Evolutionary conservation across 1,284 basidiomycete species (phyloP), one percentile per base, ranked within the genome.

Genomic region (Sanghuangporus weigelae): DNA sequence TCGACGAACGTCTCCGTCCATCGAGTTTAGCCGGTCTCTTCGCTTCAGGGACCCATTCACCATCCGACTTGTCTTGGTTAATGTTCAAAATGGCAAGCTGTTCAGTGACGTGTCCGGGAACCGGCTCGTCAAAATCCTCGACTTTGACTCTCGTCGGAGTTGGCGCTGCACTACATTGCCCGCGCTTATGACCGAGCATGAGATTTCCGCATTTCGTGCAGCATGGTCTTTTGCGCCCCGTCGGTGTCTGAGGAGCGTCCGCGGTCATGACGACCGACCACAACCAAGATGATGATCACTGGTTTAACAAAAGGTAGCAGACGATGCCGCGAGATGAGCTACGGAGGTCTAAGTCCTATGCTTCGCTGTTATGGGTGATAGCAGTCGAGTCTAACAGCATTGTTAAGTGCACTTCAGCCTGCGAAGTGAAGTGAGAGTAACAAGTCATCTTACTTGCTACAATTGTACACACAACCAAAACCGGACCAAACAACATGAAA

Each of bases 101-200:
- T 8, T 19, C 39, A 19, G 51, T 49, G 36, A 64, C 49, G 42
- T 56, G 26, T n/a, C 21, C 36, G 50, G 35, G n/a, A 14, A 2
- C 16, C n/a, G 23, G 53, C 3, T 53, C 49, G 40, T 56, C 55
- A 16, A 11, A 14, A 8, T 39, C 51, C 21, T 38, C 38, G 5
- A 21, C 46, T 21, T 53, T 40, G 50, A 54, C 49, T 51, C 38
- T 53, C 11, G 54, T 35, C 6, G 46, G 42, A 7, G 60, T 62
- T 53, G 35, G 10, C 5, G 35, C 53, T 54, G 36, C 60, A 23
- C 49, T 35, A 46, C 65, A 66, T 57, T 60, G 57, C 1, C 59
- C 57, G 14, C 65, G 65, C 42, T 63, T 63, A 40, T 66, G 65
- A n/a, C 65, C 65, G 10, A 59, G 50, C 65, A 66, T 66, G 0